Conservation (phyloP, 2,329 filamentous ascomycete genomes). For the Exserohilum turcica region DNA sequence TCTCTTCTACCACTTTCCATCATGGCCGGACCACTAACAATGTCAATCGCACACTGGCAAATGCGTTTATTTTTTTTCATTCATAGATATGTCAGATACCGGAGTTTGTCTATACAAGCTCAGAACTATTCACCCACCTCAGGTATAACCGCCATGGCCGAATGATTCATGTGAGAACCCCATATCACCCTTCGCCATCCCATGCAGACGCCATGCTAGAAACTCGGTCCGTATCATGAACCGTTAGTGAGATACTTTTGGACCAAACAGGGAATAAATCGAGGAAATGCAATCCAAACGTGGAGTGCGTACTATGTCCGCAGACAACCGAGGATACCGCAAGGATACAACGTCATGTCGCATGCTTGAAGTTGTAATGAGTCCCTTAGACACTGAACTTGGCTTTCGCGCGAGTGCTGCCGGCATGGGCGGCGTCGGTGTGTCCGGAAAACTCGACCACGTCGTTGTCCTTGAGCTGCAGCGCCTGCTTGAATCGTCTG, state of each 20-base stretch:
- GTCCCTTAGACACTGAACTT: constrained; percentile 79
- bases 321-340: constrained; percentile 10
- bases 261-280: constrained; percentile 31
- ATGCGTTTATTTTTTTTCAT: constrained; percentile 20
- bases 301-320: constrained; percentile 14
- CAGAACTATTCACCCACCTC: constrained; percentile 26
- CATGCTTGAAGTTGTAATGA: constrained; percentile 1
- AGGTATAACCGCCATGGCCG: constrained; percentile 35
- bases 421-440: constrained; percentile 88
- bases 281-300: constrained; percentile 21
- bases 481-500: constrained; percentile 86
- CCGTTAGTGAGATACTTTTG: constrained; percentile 37
- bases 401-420: constrained; percentile 93
- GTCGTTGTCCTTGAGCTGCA: constrained; percentile 78
- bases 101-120: constrained; percentile 37
- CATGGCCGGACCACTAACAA: background rate
- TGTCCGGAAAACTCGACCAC: constrained; percentile 94
- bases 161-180: constrained; percentile 35
- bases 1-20: too few relatives aligned
- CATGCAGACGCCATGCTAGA: constrained; percentile 49
- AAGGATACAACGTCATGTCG: constrained; percentile 6
- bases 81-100: constrained; percentile 36
- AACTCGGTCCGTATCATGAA: constrained; percentile 38
- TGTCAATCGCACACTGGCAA: background rate
- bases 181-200: constrained; percentile 42